Base-by-base conservation (phyloP, 2,329 filamentous ascomycete genomes). In the Metarhizium guizhouense region DNA sequence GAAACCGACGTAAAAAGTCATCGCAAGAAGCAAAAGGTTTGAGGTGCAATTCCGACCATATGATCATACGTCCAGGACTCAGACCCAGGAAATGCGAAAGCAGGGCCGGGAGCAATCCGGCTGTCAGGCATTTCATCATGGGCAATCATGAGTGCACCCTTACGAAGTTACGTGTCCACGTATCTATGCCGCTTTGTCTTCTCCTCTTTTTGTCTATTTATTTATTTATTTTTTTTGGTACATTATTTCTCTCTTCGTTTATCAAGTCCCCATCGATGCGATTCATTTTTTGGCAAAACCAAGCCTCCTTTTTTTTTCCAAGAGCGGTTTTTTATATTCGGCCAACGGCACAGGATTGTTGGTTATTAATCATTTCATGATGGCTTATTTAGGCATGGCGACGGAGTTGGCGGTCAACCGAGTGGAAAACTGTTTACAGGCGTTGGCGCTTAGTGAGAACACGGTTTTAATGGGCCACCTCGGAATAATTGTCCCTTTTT, bases 11-110 rank as follows among this genome's bases (percentile, higher is more conserved):
- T 54, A 6, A 56, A 51, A 8, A 58, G 51, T 36, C 58, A 62
- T 1, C 58, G 58, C 20, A 70, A 70, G 60, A 70, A 68, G 52
- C 63, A 68, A 54, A 68, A 64, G 54, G 64, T 62, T 29, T 70
- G 60, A 68, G 10, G n/a, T 47, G 14, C 45, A 30, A 6, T 10
- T 16, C 45, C 4, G 20, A 45, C 3, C 18, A 25, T 25, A 25
- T 48, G 6, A 11, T n/a, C 25, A 25, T 13, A 48, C n/a, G 11
- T 34, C 18, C 25, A 25, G 6, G 43, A 4, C 7, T 20, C 29
- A 16, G 14, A 25, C n/a, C 4, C 3, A 8, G n/a, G 42, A 45
- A 10, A 45, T 45, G 6, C 42, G 7, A 16, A 16, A 20, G 10
- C 42, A 6, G 18, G 16, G 11, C n/a, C 42, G 6, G n/a, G n/a